Base-by-base conservation (phyloP, 371 early-diverging fungal species). In the Saksenaea oblongispora region DNA sequence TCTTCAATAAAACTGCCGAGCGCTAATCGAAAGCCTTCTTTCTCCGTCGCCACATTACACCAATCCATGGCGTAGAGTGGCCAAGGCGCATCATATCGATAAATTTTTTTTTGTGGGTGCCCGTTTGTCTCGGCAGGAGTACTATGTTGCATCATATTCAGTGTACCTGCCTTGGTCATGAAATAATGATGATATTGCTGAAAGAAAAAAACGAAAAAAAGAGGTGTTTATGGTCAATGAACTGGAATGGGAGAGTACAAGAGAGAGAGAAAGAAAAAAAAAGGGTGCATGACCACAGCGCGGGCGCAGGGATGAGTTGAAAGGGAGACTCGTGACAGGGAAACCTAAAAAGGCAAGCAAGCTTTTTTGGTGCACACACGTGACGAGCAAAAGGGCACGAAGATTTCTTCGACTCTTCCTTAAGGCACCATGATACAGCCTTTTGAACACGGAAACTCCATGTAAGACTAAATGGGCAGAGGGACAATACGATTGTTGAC, bases 41-140 rank as follows among this genome's bases (percentile, higher is more conserved):
- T 75, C 37, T 84, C 87, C 2, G 85, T 85, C 8, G 84, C 84
- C 28, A 79, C 78, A 64, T 89, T 88, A 22, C 84, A 89, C 96
- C 96, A 96, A 68, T 92, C 87, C 36, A 95, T 79, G n/a, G 89
- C 90, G 72, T 94, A 94, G 15, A 93, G 88, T 1, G 89, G 88
- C 89, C 91, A 94, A 17, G 93, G 90, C 7, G 96, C 92, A 57
- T 84, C 83, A 78, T 93, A 95, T 56, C 86, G 87, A 69, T 92
- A 92, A 36, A 93, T 89, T 71, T 94, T 93, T 66, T 91, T 92
- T 35, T 47, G 51, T 22, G 51, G 22, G 51, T 47, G 51, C 24
- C 51, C 51, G 51, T 47, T 47, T 22, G 51, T 47, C 24, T 47
- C 51, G 51, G 51, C 10, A 47, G 51, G 22, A 10, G 51, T 22